Evolutionary conservation across 495 filamentous ascomycete species (phyloP).

Genomic region (Trichoderma virens): DNA sequence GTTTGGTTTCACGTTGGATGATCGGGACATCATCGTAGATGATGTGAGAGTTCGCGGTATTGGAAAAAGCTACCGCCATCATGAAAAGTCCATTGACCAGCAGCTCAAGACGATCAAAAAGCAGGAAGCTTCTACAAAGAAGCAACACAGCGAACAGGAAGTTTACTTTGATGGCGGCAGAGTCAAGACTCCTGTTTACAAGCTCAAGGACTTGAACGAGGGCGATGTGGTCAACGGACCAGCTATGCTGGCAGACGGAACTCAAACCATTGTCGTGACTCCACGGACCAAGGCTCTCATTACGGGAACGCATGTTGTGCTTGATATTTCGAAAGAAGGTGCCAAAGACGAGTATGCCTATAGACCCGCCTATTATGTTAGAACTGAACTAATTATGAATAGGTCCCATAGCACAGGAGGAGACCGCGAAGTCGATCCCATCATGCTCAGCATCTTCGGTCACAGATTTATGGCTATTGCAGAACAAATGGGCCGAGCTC

Average conservation of each 20-base stretch:
- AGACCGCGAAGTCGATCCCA: conserved; percentile 63
- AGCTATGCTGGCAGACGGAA: conserved; percentile 87
- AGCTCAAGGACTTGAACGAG: conserved; percentile 66
- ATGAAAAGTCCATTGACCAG: conserved; percentile 72
- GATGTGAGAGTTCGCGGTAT: conserved; percentile 87
- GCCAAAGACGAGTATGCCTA: conserved; percentile 37
- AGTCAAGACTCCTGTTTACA: conserved; percentile 76
- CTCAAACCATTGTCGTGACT: conserved; percentile 90
- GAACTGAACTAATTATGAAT: conserved; percentile 13
- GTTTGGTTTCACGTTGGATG: conserved; percentile 87
- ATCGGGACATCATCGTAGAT: conserved; percentile 85
- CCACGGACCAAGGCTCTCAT: conserved; percentile 68
- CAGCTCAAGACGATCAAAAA: conserved; percentile 62
- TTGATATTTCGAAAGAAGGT: conserved; percentile 58
- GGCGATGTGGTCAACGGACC: conserved; percentile 77
- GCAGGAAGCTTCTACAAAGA: conserved; percentile 38
- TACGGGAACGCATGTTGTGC: conserved; percentile 64
- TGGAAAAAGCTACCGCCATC: conserved; percentile 70
- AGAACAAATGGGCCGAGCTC: conserved; percentile 91
- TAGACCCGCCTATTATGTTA: not conserved
- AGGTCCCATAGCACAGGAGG: conserved; percentile 26
- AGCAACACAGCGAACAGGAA: conserved; percentile 45
- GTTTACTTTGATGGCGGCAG: conserved; percentile 72
- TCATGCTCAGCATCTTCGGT: conserved; percentile 91
- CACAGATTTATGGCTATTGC: conserved; percentile 99